A percentile compares a stretch with the other conserved stretches of the same genome.
These are phyloP conservation scores for Cryptococcus sp. DNA, from an alignment of 1,284 basidiomycete species.

Conservation along the genomic window DNA sequence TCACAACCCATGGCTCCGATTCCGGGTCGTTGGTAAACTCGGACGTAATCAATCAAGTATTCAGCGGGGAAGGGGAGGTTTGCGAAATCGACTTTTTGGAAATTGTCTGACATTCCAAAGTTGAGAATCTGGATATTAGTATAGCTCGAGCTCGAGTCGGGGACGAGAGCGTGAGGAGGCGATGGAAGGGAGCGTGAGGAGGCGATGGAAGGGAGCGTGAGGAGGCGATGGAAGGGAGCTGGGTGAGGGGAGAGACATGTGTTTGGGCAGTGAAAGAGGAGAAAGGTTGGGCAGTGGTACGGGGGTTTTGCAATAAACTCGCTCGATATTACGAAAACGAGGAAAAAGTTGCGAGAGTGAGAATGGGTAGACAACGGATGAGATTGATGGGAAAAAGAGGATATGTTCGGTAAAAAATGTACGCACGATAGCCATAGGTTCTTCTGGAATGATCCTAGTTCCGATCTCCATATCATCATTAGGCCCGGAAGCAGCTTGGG, in stretches of 20 bases:
- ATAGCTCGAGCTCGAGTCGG: no score
- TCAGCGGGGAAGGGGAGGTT: constrained; percentile 64
- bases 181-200: background rate
- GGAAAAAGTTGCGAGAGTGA: no score
- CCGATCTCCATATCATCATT: constrained; percentile 64
- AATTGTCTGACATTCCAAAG: constrained; percentile 54
- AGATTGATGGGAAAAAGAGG: no score
- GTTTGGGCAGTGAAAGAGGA: no score
- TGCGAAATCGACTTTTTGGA: constrained; percentile 57
- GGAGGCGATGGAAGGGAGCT: no score
- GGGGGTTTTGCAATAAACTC: no score
- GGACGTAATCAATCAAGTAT: constrained; percentile 76
- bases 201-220: no score
- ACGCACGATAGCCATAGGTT: constrained; percentile 61
- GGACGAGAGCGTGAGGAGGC: background rate
- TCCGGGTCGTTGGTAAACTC: constrained; percentile 66
- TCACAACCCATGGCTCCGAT: constrained; percentile 74
- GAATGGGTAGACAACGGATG: background rate
- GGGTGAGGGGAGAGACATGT: no score
- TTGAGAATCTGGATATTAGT: constrained; percentile 65
- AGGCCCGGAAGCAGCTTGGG: constrained; percentile 58
- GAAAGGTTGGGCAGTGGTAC: no score
- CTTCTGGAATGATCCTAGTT: constrained; percentile 70
- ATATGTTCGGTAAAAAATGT: background rate
- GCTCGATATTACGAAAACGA: no score